A percentile compares a stretch with the other conserved stretches of the same genome.
These are phyloP conservation scores for Silybum marianum DNA, from an alignment of 129 eudicot genomes.

Conservation along the genomic window DNA sequence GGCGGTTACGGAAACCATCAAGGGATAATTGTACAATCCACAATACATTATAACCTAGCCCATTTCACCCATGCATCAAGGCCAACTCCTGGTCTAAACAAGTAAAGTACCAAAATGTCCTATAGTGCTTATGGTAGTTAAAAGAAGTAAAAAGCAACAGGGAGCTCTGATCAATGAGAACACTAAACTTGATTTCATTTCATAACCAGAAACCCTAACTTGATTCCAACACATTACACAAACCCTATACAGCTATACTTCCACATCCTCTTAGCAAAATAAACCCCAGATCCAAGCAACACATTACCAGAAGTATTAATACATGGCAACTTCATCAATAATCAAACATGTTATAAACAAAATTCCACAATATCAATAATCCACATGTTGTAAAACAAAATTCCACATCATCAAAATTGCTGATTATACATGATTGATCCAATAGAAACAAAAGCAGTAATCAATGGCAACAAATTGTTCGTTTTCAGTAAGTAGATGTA, in stretches of 20 bases:
- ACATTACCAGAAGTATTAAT: neutral
- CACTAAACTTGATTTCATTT: constrained; percentile 15
- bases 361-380: constrained; percentile 2
- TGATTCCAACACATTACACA: constrained; percentile 6
- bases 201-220: constrained; percentile 29
- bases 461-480: constrained; percentile 4
- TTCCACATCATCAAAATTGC: constrained; percentile 2
- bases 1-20: neutral
- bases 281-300: constrained; percentile 32
- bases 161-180: neutral
- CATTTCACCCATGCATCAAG: neutral
- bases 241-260: neutral
- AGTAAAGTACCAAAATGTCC: neutral
- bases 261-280: neutral
- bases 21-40: neutral
- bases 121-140: constrained; percentile 1
- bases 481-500: neutral
- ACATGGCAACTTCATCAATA: constrained; percentile 14
- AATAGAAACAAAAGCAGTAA: neutral
- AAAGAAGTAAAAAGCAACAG: neutral
- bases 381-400: constrained; percentile 2
- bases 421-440: neutral
- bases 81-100: constrained; percentile 4
- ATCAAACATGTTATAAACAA: neutral
- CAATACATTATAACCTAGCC: neutral